phyloP scores from a whole-genome alignment of 164 flowering plant species.

The Nelumbo lutea region DNA sequence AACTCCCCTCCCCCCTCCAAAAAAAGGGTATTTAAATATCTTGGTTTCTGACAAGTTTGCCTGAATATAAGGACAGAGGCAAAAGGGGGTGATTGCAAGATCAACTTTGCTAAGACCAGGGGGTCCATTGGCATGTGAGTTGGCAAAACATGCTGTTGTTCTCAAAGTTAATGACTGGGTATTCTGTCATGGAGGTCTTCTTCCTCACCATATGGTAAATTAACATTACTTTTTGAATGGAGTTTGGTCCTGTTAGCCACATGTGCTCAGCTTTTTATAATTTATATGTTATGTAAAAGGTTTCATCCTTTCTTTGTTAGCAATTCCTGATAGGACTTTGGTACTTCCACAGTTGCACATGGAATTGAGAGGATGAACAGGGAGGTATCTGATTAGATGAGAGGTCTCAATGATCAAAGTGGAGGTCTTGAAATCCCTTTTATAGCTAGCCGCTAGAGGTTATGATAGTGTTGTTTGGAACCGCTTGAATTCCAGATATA shows the following conservation, averaged over 20 bases:
- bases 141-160: constrained; percentile 75
- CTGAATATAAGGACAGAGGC: constrained; percentile 78
- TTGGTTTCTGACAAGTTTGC: constrained; percentile 23
- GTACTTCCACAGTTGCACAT: constrained; percentile 60
- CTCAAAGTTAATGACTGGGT: constrained; percentile 92
- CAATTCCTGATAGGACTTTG: constrained; percentile 23
- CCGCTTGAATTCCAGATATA: constrained; percentile 78
- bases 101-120: constrained; percentile 80
- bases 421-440: constrained; percentile 53
- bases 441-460: constrained; percentile 67
- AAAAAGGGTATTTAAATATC: no score
- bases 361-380: constrained; percentile 84
- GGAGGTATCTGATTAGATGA: constrained; percentile 89
- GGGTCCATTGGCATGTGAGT: constrained; percentile 79
- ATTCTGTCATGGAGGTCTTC: constrained; percentile 97
- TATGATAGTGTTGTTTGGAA: constrained; percentile 98
- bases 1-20: no score
- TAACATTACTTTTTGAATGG: neutral
- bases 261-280: neutral
- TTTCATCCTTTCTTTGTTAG: neutral
- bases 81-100: constrained; percentile 84
- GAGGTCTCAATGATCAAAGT: constrained; percentile 37
- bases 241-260: neutral
- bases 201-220: constrained; percentile 88
- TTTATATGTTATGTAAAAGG: neutral